phyloP scores from a whole-genome alignment of 1,139 yeast species.

The Pneumocystis canis region DNA sequence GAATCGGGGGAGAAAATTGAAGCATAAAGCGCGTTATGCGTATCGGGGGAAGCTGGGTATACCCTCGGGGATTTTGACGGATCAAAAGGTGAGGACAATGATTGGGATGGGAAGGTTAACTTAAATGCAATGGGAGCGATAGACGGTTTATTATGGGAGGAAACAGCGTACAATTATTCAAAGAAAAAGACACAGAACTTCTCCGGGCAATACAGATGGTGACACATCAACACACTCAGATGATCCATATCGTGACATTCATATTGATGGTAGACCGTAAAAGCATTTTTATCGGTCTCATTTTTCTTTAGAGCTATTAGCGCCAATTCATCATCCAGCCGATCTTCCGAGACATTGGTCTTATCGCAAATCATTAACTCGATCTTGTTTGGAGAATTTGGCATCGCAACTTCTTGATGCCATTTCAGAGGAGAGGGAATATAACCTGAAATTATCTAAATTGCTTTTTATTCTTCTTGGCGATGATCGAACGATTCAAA shows the following conservation, averaged over 20 bases:
- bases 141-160: not conserved
- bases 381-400: slow-evolving; percentile 6
- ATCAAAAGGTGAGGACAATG: not conserved
- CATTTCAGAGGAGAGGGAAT: slow-evolving; percentile 8
- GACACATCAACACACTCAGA: slow-evolving; percentile 5
- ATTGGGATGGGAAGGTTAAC: too few species aligned
- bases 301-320: slow-evolving; percentile 2
- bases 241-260: slow-evolving; percentile 8
- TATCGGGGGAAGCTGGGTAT: slow-evolving; percentile 6
- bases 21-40: slow-evolving; percentile 10
- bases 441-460: slow-evolving; percentile 6
- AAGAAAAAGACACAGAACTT: not conserved
- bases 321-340: slow-evolving; percentile 9
- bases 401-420: slow-evolving; percentile 8
- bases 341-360: slow-evolving; percentile 9
- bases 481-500: slow-evolving; percentile 7
- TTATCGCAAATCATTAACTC: slow-evolving; percentile 4
- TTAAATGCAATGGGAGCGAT: not conserved
- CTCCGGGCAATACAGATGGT: not conserved
- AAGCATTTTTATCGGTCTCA: too few species aligned
- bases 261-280: slow-evolving; percentile 1
- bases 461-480: slow-evolving; percentile 9
- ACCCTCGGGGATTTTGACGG: slow-evolving; percentile 5
- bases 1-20: slow-evolving; percentile 9
- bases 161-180: not conserved